Conservation (phyloP, 495 filamentous ascomycete genomes). For the Cenococcum geophilum region DNA sequence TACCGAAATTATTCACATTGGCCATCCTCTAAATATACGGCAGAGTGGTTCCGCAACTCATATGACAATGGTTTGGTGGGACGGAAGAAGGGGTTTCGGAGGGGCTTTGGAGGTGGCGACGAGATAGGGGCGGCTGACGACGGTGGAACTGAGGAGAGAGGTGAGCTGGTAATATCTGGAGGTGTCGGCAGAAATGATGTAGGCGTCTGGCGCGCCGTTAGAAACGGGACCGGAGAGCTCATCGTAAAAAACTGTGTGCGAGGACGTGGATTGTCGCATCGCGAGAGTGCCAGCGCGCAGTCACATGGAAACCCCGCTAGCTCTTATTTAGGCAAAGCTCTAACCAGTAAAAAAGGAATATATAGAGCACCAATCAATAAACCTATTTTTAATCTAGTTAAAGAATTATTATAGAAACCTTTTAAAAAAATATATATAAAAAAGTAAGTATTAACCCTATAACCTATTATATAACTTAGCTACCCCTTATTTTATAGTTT, state of each 20-base stretch:
- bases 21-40: constrained; percentile 24
- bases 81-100: constrained; percentile 13
- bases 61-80: constrained; percentile 20
- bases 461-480: too few relatives aligned
- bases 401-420: too few relatives aligned
- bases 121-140: neutral
- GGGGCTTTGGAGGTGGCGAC: neutral
- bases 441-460: too few relatives aligned
- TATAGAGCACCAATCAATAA: too few relatives aligned
- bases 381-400: too few relatives aligned
- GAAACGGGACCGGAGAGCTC: neutral
- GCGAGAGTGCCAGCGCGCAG: neutral
- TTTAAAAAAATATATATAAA: too few relatives aligned
- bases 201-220: neutral
- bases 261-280: neutral
- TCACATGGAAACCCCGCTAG: neutral
- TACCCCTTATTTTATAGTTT: too few relatives aligned
- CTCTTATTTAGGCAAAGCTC: too few relatives aligned
- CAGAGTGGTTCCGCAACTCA: constrained; percentile 23
- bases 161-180: neutral
- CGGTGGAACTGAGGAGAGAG: neutral
- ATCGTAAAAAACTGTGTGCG: neutral
- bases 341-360: too few relatives aligned
- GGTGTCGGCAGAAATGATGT: neutral
- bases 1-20: constrained; percentile 16